phyloP scores from a whole-genome alignment of 2,329 filamentous ascomycete species.

The Xylaria polymorpha region DNA sequence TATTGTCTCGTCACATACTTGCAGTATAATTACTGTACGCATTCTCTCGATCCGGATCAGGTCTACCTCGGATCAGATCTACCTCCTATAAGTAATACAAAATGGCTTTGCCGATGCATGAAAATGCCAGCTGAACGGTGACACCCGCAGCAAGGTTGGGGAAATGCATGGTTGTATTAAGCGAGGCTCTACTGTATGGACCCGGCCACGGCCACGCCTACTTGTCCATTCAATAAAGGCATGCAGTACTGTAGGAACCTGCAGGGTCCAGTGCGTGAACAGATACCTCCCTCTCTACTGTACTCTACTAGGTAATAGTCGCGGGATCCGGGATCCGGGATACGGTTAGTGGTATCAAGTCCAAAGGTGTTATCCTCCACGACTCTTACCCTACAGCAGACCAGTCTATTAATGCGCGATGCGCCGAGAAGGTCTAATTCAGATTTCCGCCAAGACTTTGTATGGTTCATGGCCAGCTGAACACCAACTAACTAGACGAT shows the following conservation, averaged over 20 bases:
- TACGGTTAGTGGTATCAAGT: not conserved
- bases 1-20: not conserved
- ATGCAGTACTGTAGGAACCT: conserved; percentile 1
- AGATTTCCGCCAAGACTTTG: conserved; percentile 10
- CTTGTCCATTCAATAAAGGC: not conserved
- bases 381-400: not conserved
- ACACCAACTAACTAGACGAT: not conserved
- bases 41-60: not conserved
- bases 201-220: not conserved
- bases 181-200: not conserved
- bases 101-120: not conserved
- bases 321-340: not conserved
- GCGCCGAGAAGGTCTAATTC: conserved; percentile 17
- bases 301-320: no score
- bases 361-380: not conserved
- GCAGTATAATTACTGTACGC: no score
- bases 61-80: not conserved
- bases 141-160: not conserved
- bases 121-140: not conserved
- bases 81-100: not conserved
- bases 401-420: conserved; percentile 8
- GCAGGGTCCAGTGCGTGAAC: not conserved
- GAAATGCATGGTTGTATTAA: conserved; percentile 1
- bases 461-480: conserved; percentile 23
- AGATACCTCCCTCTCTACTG: no score